Evolutionary conservation across 345 rosid species (phyloP), one percentile per base, ranked within the genome.

Genomic region (Pistacia atlantica): DNA sequence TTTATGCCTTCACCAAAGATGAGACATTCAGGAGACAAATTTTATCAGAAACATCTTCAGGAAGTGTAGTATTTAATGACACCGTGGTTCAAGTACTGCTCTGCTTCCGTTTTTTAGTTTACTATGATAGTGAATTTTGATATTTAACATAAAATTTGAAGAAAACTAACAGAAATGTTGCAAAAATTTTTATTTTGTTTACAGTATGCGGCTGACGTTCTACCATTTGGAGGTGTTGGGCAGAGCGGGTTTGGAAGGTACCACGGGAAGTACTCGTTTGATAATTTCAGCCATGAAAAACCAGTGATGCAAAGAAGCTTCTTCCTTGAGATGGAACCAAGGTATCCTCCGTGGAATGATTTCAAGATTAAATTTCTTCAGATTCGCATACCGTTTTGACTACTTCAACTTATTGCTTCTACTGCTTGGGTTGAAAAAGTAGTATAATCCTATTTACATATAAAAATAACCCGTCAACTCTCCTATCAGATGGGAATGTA

Each of bases 141-240:
- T 38, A 54, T 17, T 10, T 20, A 16, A 62, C 22, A 7, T 12
- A 33, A 14, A 38, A 38, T 4, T 38, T 38, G 42, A 9, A 12
- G 55, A 56, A 33, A 13, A 45, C 10, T 9, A 16, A 56, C 4
- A n/a, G 42, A 25, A 6, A 13, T 11, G 11, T 22, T 22, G 22
- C 18, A 17, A 25, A 33, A 55, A 70, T 48, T 0, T 51, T 42
- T 1, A 61, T 56, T 1, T n/a, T 35, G 11, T 11, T 59, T 83
- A 86, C 87, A 95, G 98, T 89, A 87, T 77, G 0, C 86, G 52
- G 87, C 91, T 77, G 97, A 93, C 73, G 73, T 74, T 12, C 77
- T 93, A 54, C 98, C 98, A 16, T 95, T 95, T 65, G 98, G 98
- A 77, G 97, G 97, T 13, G 97, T 93, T 13, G 98, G 95, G 8